phyloP scores from a whole-genome alignment of 148 eudicot species.

The Vaccinium macrocarpon region DNA sequence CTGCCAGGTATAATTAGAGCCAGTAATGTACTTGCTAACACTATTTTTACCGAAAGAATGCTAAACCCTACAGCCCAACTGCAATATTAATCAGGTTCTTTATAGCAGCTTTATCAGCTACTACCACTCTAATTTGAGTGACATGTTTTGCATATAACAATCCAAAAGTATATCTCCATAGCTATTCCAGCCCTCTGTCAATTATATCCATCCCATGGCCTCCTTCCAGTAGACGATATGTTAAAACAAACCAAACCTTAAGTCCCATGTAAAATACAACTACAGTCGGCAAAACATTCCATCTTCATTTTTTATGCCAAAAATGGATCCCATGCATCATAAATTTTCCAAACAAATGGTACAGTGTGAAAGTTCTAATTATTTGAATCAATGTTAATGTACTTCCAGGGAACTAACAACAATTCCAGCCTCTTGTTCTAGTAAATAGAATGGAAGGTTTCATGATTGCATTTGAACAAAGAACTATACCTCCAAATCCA shows the following conservation, averaged over 20 bases:
- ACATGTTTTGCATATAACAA: neutral
- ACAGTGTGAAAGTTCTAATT: slow-evolving; percentile 3
- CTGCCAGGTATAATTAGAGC: neutral
- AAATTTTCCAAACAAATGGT: neutral
- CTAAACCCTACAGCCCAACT: too few species aligned
- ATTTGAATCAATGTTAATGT: neutral
- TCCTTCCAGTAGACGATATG: neutral
- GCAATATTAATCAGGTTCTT: neutral
- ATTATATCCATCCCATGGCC: neutral
- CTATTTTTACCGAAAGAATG: neutral
- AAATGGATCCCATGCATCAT: neutral
- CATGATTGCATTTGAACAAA: neutral
- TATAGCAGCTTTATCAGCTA: neutral
- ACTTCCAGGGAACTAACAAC: neutral
- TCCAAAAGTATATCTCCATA: neutral
- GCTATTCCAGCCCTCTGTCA: neutral
- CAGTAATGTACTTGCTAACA: neutral
- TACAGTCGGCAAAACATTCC: neutral
- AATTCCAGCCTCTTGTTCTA: neutral
- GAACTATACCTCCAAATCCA: slow-evolving; percentile 88
- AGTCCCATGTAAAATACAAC: neutral
- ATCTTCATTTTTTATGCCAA: neutral
- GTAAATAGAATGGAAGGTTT: neutral
- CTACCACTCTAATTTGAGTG: neutral
- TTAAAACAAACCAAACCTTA: neutral